phyloP scores from a whole-genome alignment of 805 yeast genomes.

The Candida alai region DNA sequence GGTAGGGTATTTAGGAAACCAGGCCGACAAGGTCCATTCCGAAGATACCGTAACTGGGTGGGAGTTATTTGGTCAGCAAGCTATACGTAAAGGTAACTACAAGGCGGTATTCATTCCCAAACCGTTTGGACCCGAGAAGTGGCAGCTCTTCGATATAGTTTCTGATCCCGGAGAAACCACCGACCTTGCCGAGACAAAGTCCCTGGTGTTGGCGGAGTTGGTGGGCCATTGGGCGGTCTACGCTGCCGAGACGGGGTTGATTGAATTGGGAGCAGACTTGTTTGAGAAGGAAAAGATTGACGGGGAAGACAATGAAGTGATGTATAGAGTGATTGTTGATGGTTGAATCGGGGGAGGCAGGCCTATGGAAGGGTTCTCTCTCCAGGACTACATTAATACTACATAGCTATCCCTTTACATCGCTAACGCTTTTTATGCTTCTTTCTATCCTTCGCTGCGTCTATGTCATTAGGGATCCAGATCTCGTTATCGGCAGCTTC shows the following conservation, averaged over 20 bases:
- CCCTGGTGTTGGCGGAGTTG: slow-evolving; percentile 38
- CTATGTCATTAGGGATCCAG: slow-evolving; percentile 36
- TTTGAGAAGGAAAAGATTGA: slow-evolving; percentile 11
- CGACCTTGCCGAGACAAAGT: slow-evolving; percentile 38
- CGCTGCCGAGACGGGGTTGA: slow-evolving; percentile 48
- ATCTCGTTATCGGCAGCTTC: slow-evolving; percentile 32
- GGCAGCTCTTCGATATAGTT: slow-evolving; percentile 45
- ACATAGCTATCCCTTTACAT: background rate
- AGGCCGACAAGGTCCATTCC: slow-evolving; percentile 29
- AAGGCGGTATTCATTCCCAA: slow-evolving; percentile 48
- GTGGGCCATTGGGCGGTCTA: slow-evolving; percentile 48
- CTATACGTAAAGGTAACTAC: slow-evolving; percentile 46
- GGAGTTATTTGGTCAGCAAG: slow-evolving; percentile 58
- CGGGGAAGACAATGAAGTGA: slow-evolving; percentile 10
- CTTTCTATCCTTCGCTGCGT: slow-evolving; percentile 10
- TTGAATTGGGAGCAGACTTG: slow-evolving; percentile 24
- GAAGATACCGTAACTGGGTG: slow-evolving; percentile 49
- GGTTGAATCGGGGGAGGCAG: background rate
- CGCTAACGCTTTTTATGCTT: slow-evolving; percentile 6
- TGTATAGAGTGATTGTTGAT: slow-evolving; percentile 9
- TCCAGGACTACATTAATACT: too few species aligned
- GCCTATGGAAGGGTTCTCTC: too few species aligned
- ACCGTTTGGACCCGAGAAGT: slow-evolving; percentile 45
- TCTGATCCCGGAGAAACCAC: slow-evolving; percentile 49
- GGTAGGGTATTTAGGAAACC: slow-evolving; percentile 32